A percentile compares a stretch with the other conserved stretches of the same genome.
These are phyloP conservation scores for Picea engelmannii DNA, from an alignment of 83 land plant species.

Conservation along the genomic window DNA sequence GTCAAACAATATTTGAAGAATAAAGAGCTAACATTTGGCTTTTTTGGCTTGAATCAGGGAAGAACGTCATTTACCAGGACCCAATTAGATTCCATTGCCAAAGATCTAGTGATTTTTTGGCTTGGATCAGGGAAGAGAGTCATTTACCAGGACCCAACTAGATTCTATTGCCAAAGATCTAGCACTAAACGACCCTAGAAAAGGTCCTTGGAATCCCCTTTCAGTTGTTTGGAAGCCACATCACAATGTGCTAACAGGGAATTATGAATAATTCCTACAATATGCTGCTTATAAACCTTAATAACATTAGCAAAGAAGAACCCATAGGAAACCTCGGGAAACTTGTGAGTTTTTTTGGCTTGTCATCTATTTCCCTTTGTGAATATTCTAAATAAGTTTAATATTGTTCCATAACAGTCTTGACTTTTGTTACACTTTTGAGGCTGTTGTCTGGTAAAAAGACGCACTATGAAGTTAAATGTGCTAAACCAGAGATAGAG, in stretches of 20 bases:
- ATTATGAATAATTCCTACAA: slow-evolving; percentile 48
- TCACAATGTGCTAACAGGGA: slow-evolving; percentile 70
- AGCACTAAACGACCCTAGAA: slow-evolving; percentile 36
- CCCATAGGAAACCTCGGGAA: background rate
- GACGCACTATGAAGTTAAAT: slow-evolving; percentile 53
- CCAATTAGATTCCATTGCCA: too few species aligned
- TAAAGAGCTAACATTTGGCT: background rate
- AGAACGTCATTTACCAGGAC: too few species aligned
- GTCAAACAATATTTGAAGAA: too few species aligned
- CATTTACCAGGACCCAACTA: slow-evolving; percentile 42
- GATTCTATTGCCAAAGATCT: slow-evolving; percentile 51
- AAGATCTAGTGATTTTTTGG: too few species aligned
- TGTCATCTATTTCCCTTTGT: background rate
- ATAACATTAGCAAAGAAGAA: background rate
- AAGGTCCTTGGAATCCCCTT: slow-evolving; percentile 42
- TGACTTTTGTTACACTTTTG: slow-evolving; percentile 25
- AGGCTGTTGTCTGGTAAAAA: slow-evolving; percentile 55
- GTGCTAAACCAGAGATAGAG: slow-evolving; percentile 15
- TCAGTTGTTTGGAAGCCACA: slow-evolving; percentile 75
- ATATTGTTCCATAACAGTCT: background rate
- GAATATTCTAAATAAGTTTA: background rate
- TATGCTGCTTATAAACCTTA: slow-evolving; percentile 1
- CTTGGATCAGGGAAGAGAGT: slow-evolving; percentile 41
- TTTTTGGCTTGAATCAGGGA: slow-evolving; percentile 14
- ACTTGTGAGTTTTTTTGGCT: slow-evolving; percentile 1